phyloP scores from a whole-genome alignment of 2,329 filamentous ascomycete species.

The Blumeriella jaapii region DNA sequence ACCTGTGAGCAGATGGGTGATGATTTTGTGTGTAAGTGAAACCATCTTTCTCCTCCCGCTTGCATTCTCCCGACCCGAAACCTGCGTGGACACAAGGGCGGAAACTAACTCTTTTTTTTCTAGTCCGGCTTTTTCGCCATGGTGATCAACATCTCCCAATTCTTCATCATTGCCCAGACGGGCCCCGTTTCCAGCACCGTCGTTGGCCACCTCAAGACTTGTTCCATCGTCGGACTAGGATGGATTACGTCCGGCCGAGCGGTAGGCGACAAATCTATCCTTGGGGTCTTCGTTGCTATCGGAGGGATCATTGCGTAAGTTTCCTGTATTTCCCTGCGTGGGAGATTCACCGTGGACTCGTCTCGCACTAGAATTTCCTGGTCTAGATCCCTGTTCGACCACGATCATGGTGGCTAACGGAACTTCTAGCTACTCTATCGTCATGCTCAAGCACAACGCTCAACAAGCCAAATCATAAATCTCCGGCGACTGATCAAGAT shows the following conservation, averaged over 20 bases:
- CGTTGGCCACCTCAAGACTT: constrained; percentile 55
- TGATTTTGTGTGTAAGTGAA: constrained; percentile 47
- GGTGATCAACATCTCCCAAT: constrained; percentile 53
- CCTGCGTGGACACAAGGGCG: no score
- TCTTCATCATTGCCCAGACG: constrained; percentile 50
- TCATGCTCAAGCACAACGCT: constrained; percentile 35
- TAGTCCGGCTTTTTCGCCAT: constrained; percentile 52
- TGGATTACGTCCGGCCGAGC: constrained; percentile 46
- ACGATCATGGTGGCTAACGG: no score
- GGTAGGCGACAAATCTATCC: constrained; percentile 41
- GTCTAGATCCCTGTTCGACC: no score
- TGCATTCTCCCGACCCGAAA: no score
- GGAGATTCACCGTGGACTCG: not conserved
- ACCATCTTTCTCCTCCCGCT: constrained; percentile 1
- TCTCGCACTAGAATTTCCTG: not conserved
- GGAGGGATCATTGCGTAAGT: constrained; percentile 46
- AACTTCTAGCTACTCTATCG: constrained; percentile 33
- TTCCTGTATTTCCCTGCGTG: no score
- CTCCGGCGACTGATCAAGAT: not conserved
- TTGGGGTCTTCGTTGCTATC: constrained; percentile 44
- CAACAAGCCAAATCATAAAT: constrained; percentile 13
- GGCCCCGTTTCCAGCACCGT: constrained; percentile 55
- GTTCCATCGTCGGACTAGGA: constrained; percentile 51
- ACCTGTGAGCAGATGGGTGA: constrained; percentile 39
- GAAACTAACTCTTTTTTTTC: no score